These are phyloP conservation scores for Botryotinia globosa DNA, from an alignment of 2,329 filamentous ascomycete genomes.

Conservation along the genomic window DNA sequence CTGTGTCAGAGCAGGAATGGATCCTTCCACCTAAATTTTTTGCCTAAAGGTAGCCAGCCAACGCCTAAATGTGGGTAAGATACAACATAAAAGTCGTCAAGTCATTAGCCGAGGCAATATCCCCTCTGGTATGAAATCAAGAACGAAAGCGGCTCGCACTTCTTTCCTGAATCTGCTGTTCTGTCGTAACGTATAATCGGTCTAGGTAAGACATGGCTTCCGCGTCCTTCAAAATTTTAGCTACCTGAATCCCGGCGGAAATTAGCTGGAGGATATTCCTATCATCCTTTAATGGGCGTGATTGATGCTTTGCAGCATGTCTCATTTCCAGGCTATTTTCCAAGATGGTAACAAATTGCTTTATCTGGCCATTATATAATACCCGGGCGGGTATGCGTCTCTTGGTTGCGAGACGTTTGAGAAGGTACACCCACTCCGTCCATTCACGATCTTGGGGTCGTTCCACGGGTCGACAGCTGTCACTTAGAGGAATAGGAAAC, in stretches of 20 bases:
- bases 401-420: conserved; percentile 83
- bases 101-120: conserved; percentile 22
- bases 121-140: conserved; percentile 20
- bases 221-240: conserved; percentile 77
- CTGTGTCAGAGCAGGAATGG: background rate
- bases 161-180: conserved; percentile 72
- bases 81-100: conserved; percentile 31
- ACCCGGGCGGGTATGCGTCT: conserved; percentile 79
- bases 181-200: conserved; percentile 76
- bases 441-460: conserved; percentile 76
- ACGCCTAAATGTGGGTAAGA: conserved; percentile 15
- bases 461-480: conserved; percentile 73
- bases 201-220: conserved; percentile 50
- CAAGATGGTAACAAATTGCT: conserved; percentile 82
- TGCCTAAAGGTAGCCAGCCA: background rate
- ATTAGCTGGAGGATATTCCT: conserved; percentile 85
- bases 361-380: conserved; percentile 86
- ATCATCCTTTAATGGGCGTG: conserved; percentile 80
- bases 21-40: background rate
- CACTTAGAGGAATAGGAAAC: conserved; percentile 78
- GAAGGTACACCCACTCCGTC: conserved; percentile 88
- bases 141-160: conserved; percentile 39
- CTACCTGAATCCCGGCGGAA: conserved; percentile 81
- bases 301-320: conserved; percentile 80
- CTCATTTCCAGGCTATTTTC: conserved; percentile 88